phyloP scores from a whole-genome alignment of 2,329 filamentous ascomycete genomes.

The Cladosporium austrohemisphaericum region DNA sequence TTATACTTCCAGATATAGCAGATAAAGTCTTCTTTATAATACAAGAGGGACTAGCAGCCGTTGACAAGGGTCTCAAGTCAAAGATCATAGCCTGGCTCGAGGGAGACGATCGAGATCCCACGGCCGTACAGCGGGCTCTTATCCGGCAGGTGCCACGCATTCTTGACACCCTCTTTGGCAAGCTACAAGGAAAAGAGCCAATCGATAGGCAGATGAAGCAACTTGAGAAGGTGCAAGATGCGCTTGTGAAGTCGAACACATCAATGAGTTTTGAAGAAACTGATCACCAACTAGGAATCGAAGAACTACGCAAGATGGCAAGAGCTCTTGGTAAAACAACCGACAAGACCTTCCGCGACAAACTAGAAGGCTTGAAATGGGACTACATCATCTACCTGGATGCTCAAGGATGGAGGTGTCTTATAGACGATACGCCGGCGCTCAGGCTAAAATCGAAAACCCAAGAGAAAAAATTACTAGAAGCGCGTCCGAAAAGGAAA shows the following conservation, averaged over 20 bases:
- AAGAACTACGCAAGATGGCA: neutral
- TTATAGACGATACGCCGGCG: neutral
- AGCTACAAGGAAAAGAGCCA: neutral
- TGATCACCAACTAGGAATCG: neutral
- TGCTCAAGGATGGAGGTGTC: neutral
- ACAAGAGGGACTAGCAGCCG: neutral
- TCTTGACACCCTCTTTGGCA: neutral
- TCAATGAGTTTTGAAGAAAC: neutral
- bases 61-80: neutral
- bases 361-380: neutral
- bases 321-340: neutral
- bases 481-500: neutral
- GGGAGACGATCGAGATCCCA: neutral
- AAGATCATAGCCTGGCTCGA: neutral
- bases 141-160: neutral
- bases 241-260: neutral
- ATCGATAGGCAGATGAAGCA: neutral
- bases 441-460: neutral
- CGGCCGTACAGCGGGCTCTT: neutral
- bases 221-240: neutral
- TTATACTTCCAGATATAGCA: neutral
- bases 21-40: neutral
- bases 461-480: neutral
- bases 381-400: neutral
- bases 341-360: neutral